Evolutionary conservation across 1,139 yeast genomes (phyloP), one percentile per base, ranked within the genome.

Genomic region (Yamadazyma triangularis): DNA sequence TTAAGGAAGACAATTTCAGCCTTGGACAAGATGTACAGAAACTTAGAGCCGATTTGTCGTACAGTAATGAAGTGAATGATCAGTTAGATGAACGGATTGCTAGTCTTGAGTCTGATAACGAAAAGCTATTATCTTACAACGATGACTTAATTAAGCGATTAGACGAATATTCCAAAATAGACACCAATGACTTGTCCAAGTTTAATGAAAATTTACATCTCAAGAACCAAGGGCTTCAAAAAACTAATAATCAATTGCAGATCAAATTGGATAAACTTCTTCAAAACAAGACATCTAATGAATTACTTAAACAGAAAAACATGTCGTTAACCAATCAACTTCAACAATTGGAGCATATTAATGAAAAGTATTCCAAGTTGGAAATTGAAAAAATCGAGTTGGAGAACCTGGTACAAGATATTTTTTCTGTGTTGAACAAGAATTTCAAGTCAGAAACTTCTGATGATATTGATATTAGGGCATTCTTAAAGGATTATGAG

Each of bases 341-440:
- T 8, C 47, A 53, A 5, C 55, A 56, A 9, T 51, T 71, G 32
- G 75, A 72, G 25, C 53, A 52, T 1, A 42, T 74, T 4, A 73
- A 78, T 35, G 69, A 65, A 27, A 64, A 67, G 29, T 63, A 63
- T 11, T 70, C 74, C 24, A 69, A 69, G 9, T 48, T 77, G 13
- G 80, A 79, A 41, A 52, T 79, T 26, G 74, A 77, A 39, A 58
- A 76, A 35, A 51, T 76, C 13, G 65, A 68, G 22, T 49, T 78
- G 25, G 66, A 71, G 29, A 56, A 64, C 5, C 69, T 61, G 32
- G 57, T 64, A 33, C 57, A 64, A 24, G 63, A 59, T 16, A 58
- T 59, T 30, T 50, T 58, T 30, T 50, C 28, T 50, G 29, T 44
- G 66, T 16, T 37, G 30, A 20, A 32, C 22, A 24, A 25, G 14